These are phyloP conservation scores for Aspergillus aculeatinus DNA, from an alignment of 2,329 filamentous ascomycete species.

Conservation along the genomic window DNA sequence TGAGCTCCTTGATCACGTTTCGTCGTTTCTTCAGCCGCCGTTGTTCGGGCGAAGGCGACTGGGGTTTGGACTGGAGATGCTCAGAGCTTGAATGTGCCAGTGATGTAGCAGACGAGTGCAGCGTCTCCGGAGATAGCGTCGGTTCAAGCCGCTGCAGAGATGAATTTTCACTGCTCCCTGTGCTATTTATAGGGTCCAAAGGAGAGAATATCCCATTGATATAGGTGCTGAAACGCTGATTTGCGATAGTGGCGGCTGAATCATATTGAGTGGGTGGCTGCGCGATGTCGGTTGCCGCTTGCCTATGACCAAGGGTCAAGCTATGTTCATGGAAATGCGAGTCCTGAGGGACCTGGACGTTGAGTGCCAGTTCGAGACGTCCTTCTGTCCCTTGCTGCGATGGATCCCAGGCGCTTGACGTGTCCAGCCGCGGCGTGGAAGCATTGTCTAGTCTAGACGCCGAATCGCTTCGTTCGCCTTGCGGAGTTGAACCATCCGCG, in stretches of 20 bases:
- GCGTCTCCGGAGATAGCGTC: constrained; percentile 31
- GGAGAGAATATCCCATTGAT: constrained; percentile 17
- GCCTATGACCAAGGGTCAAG: constrained; percentile 28
- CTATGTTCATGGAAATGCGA: constrained; percentile 22
- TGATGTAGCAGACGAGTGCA: constrained; percentile 40
- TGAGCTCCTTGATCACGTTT: constrained; percentile 83
- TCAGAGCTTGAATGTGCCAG: constrained; percentile 33
- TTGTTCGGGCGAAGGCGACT: constrained; percentile 41
- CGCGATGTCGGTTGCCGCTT: background rate
- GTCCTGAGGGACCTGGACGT: constrained; percentile 35
- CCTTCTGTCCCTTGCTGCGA: constrained; percentile 30
- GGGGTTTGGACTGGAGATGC: constrained; percentile 20
- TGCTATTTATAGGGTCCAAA: constrained; percentile 26
- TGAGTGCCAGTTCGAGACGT: constrained; percentile 47
- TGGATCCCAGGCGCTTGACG: constrained; percentile 14
- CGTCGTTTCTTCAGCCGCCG: constrained; percentile 72
- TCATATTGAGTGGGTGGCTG: background rate
- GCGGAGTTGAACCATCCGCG: constrained; percentile 39
- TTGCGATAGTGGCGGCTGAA: constrained; percentile 5
- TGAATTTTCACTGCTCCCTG: constrained; percentile 39
- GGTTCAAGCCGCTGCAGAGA: constrained; percentile 32
- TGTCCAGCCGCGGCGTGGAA: constrained; percentile 28
- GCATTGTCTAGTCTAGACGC: constrained; percentile 19
- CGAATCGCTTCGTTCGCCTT: constrained; percentile 29
- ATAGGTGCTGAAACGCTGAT: constrained; percentile 17